Conservation (phyloP, 176 grass and related monocot species). For the Ampelocalamus luodianensis region DNA sequence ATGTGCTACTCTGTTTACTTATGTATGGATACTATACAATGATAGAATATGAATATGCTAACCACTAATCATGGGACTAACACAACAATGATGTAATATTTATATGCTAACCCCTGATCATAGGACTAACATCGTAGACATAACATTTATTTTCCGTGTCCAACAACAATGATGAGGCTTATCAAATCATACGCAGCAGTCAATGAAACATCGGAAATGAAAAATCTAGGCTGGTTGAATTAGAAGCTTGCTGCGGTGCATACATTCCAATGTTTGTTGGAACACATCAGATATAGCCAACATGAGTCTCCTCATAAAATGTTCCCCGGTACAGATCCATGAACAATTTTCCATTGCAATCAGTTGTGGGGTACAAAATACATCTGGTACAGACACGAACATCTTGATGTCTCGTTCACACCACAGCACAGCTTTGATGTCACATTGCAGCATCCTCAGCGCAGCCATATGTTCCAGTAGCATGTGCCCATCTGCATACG, state of each 20-base stretch:
- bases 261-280: constrained; percentile 26
- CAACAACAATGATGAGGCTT: not conserved
- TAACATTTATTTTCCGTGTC: no score
- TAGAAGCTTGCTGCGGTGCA: not conserved
- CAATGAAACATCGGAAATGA: not conserved
- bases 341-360: constrained; percentile 17
- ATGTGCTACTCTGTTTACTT: no score
- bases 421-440: not conserved
- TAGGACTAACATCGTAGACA: no score
- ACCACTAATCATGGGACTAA: no score
- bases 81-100: no score
- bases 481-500: not conserved
- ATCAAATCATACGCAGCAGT: constrained; percentile 2
- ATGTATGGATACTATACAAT: no score
- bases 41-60: no score
- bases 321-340: not conserved
- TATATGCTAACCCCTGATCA: no score
- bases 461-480: not conserved
- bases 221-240: constrained; percentile 17
- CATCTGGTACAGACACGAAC: constrained; percentile 16
- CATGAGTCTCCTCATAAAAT: constrained; percentile 1
- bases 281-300: constrained; percentile 30
- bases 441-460: not conserved
- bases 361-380: constrained; percentile 7
- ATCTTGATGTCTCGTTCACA: not conserved